These are phyloP conservation scores for Kockiozyma suomiensis DNA, from an alignment of 805 yeast genomes.

Conservation along the genomic window DNA sequence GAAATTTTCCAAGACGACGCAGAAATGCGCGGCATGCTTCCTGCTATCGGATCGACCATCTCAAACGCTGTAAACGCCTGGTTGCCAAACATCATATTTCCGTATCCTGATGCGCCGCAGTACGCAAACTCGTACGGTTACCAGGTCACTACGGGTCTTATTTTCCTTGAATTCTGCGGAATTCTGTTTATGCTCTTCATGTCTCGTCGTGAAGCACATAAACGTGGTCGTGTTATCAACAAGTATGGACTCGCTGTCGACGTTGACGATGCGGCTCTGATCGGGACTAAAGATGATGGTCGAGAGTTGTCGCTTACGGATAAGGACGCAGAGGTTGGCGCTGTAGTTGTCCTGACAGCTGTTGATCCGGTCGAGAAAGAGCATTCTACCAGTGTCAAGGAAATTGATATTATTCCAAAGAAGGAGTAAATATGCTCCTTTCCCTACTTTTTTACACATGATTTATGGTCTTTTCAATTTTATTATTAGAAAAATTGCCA, in stretches of 20 bases:
- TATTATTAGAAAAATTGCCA: too few relatives aligned
- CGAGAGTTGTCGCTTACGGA: not conserved
- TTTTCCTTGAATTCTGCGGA: slow-evolving; percentile 22
- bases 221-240: slow-evolving; percentile 24
- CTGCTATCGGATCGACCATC: slow-evolving; percentile 42
- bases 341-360: not conserved
- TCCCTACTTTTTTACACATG: too few relatives aligned
- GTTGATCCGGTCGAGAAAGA: not conserved
- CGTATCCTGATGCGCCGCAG: slow-evolving; percentile 43
- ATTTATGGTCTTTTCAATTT: too few relatives aligned
- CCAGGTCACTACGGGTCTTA: slow-evolving; percentile 38
- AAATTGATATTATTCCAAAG: not conserved
- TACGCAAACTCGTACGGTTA: slow-evolving; percentile 42
- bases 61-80: slow-evolving; percentile 44
- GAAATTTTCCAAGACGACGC: slow-evolving; percentile 40
- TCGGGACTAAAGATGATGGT: not conserved
- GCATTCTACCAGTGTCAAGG: not conserved
- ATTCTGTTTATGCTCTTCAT: slow-evolving; percentile 25
- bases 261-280: slow-evolving; percentile 17
- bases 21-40: slow-evolving; percentile 38
- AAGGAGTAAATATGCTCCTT: too few relatives aligned
- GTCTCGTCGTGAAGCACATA: slow-evolving; percentile 20
- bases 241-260: slow-evolving; percentile 29
- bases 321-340: not conserved
- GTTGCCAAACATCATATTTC: slow-evolving; percentile 44